Evolutionary conservation across 306 rosid genomes (phyloP), one percentile per base, ranked within the genome.

Genomic region (Lotus japonicus): DNA sequence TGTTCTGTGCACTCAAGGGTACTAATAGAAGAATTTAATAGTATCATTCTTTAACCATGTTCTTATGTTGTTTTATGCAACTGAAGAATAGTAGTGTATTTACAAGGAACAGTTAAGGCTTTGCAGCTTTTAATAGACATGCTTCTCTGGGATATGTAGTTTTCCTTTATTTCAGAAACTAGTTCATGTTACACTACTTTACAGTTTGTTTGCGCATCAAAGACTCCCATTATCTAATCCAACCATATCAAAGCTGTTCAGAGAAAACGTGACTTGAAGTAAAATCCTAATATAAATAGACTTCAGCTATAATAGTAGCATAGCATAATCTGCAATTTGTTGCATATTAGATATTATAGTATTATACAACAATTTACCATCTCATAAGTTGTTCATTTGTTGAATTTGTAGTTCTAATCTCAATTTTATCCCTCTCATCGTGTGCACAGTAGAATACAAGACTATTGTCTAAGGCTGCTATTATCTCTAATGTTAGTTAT

Each of bases 291-390:
- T 16, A 21, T 39, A 36, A 26, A 38, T 38, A 59, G 28, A 59
- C 33, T 10, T 59, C 49, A 38, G 66, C 19, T 4, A 11, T 15
- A 38, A 39, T 70, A 56, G 42, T 44, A 14, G 35, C 38, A 36
- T 51, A 41, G 38, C 38, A 52, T 67, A 21, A 21, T 21, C 53
- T 53, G 41, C 53, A 53, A 68, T 54, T 68, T 53, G 54, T 68
- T 53, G 41, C 26, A 9, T 53, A 19, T 18, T 39, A 53, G 35
- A 50, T 49, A 66, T n/a, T n/a, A n/a, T n/a, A n/a, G n/a, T n/a
- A n/a, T 46, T 35, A 33, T 44, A 33, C 6, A 57, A 53, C 17
- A 68, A 9, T 38, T 52, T 53, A 15, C 52, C 56, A 23, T 42
- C 45, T 6, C 9, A 23, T 13, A 4, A 52, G 43, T 43, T 76